Conservation (phyloP, 2,329 filamentous ascomycete species). For the Pseudopithomyces maydicus region DNA sequence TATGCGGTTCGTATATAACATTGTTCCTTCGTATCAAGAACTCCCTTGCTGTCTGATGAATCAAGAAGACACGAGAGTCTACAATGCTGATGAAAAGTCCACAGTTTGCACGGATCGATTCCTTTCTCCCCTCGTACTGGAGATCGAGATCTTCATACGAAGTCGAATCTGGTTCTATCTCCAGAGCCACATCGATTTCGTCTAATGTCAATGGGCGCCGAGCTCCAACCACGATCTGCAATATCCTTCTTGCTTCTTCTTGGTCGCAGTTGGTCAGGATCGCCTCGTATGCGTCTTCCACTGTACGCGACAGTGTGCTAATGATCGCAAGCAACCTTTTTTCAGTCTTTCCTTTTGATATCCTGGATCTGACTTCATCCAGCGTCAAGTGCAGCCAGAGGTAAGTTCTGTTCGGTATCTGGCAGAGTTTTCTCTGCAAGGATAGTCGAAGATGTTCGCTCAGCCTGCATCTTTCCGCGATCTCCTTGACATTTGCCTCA, state of each 20-base stretch:
- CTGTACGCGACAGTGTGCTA: conserved; percentile 19
- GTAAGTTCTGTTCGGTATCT: conserved; percentile 32
- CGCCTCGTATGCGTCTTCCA: conserved; percentile 35
- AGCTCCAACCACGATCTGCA: conserved; percentile 31
- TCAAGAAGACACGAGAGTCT: conserved; percentile 24
- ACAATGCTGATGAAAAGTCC: conserved; percentile 32
- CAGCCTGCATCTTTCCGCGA: background rate
- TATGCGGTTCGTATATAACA: no score
- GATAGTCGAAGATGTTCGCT: background rate
- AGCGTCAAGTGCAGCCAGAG: conserved; percentile 33
- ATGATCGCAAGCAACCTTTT: conserved; percentile 15
- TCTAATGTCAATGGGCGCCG: conserved; percentile 25
- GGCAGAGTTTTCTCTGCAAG: no score
- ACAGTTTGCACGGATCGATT: conserved; percentile 18
- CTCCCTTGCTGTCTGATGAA: conserved; percentile 37
- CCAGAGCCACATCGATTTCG: conserved; percentile 29
- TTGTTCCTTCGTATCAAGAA: conserved; percentile 20
- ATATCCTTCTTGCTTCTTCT: no score
- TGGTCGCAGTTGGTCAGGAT: no score
- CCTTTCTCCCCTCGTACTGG: conserved; percentile 1
- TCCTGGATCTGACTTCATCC: conserved; percentile 11
- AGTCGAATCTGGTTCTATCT: conserved; percentile 6
- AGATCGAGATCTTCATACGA: conserved; percentile 3
- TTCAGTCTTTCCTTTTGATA: conserved; percentile 13
- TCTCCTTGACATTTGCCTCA: background rate